A percentile compares a stretch with the other conserved stretches of the same genome.
Conservation (phyloP, 1,139 yeast genomes). For the Candida glucosophila region DNA sequence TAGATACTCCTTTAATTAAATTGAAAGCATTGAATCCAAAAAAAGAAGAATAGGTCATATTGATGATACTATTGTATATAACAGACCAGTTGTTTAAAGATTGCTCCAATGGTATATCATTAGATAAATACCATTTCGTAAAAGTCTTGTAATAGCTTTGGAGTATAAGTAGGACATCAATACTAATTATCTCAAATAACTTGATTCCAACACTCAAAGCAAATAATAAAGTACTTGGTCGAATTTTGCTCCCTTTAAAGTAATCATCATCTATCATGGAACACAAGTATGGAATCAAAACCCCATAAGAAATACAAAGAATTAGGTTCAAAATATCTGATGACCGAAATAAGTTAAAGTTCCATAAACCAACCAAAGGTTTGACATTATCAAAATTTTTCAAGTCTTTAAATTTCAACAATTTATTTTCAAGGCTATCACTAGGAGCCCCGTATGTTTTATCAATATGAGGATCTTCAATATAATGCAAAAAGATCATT, state of each 20-base stretch:
- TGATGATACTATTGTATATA: slow-evolving; percentile 48
- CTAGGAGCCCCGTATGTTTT: slow-evolving; percentile 57
- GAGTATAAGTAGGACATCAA: slow-evolving; percentile 44
- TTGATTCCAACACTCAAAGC: slow-evolving; percentile 42
- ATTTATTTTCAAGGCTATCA: slow-evolving; percentile 28
- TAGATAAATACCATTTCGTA: slow-evolving; percentile 59
- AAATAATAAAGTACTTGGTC: slow-evolving; percentile 26
- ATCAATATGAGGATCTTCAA: slow-evolving; percentile 85
- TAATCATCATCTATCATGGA: slow-evolving; percentile 15
- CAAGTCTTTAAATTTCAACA: slow-evolving; percentile 35
- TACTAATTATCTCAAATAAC: slow-evolving; percentile 42
- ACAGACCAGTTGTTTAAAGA: slow-evolving; percentile 76
- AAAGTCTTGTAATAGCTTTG: slow-evolving; percentile 61
- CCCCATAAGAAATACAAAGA: slow-evolving; percentile 33
- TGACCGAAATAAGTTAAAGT: slow-evolving; percentile 59
- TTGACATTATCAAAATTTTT: slow-evolving; percentile 39
- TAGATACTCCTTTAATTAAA: slow-evolving; percentile 13
- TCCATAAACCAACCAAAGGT: slow-evolving; percentile 58
- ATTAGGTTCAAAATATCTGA: slow-evolving; percentile 54
- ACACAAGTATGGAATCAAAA: slow-evolving; percentile 39
- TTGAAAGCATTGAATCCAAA: slow-evolving; percentile 33
- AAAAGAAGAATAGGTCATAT: slow-evolving; percentile 38
- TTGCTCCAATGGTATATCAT: slow-evolving; percentile 58
- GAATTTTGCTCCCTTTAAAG: slow-evolving; percentile 4
- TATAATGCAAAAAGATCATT: slow-evolving; percentile 66